Base-by-base conservation (phyloP, 352 stramenopile genomes). In the Globisporangium solare region DNA sequence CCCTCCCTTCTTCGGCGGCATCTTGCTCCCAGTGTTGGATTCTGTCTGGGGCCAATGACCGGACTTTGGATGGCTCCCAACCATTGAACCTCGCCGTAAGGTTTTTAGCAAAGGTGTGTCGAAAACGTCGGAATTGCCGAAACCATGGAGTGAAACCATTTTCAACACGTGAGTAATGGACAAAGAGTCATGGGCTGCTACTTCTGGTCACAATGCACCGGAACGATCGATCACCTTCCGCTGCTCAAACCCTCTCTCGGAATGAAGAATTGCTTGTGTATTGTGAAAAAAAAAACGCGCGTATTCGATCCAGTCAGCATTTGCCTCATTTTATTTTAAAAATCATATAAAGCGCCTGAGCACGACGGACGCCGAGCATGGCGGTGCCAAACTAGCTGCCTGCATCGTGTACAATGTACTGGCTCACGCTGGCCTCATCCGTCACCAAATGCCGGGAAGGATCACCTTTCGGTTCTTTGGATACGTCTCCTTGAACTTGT, bases 1-100 rank as follows among this genome's bases (percentile, higher is more conserved):
- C 64, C 79, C 81, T 53, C 74, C 79, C 59, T 91, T 94, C 67
- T 92, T 92, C 51, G 84, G 84, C 61, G 78, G 66, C 84, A 94
- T 94, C 5, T 10, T 35, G 27, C 27, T 35, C 7, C 27, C 27
- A 27, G 24, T 20, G 13, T 6, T 45, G 35, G 18, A 12, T 13
- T 48, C 41, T 20, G 56, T 35, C 20, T 43, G 32, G 18, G 39
- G 39, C 27, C 6, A 24, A 49, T 15, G 20, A 7, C 21, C 24
- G 17, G n/a, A 31, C 21, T 41, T 41, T 52, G n/a, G 27, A 52
- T 52, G 47, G 47, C 47, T 52, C 47, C 47, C 14, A 52, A 41
- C 35, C 47, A 35, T 32, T 52, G 47, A 31, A 52, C 47, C 47
- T 52, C 47, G 39, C n/a, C 12, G 7, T n/a, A 43, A 43, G 39